phyloP scores from a whole-genome alignment of 768 basidiomycete species.

The Omphalotus guepiniiformis region DNA sequence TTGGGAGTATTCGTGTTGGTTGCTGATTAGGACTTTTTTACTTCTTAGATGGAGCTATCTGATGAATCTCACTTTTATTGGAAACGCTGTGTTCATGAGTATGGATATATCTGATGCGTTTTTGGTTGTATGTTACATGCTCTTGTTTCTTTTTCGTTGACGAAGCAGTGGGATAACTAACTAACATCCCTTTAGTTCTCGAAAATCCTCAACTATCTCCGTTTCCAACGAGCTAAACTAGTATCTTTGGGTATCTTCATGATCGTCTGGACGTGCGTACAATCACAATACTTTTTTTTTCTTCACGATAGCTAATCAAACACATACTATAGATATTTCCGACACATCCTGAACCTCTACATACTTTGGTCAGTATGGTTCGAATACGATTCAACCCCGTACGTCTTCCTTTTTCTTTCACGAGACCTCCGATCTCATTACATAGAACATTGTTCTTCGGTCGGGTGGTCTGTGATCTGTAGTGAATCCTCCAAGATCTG shows the following conservation, averaged over 20 bases:
- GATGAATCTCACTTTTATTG: conserved; percentile 79
- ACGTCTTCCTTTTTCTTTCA: conserved; percentile 27
- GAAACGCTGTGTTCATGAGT: conserved; percentile 88
- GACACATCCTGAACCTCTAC: conserved; percentile 82
- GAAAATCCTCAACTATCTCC: conserved; percentile 87
- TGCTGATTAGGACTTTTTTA: conserved; percentile 4
- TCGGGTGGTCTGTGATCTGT: too few species aligned
- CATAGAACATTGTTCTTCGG: background rate
- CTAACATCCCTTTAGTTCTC: conserved; percentile 46
- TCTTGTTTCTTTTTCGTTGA: background rate
- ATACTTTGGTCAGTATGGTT: conserved; percentile 88
- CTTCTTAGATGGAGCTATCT: conserved; percentile 74
- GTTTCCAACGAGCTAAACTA: conserved; percentile 57
- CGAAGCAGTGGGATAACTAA: too few species aligned
- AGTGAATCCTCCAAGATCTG: conserved; percentile 25
- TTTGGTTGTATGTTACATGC: conserved; percentile 59
- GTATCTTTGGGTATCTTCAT: conserved; percentile 64
- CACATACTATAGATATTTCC: too few species aligned
- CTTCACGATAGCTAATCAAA: too few species aligned
- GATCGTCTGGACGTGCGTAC: conserved; percentile 73
- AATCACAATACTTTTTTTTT: too few species aligned
- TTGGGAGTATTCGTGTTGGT: background rate
- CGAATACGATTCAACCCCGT: conserved; percentile 76
- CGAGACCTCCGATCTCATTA: background rate
- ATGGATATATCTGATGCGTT: conserved; percentile 96